A percentile compares a stretch with the other conserved stretches of the same genome.
Evolutionary conservation across 2,329 filamentous ascomycete species (phyloP).

Genomic region (Scedosporium minutisporum): DNA sequence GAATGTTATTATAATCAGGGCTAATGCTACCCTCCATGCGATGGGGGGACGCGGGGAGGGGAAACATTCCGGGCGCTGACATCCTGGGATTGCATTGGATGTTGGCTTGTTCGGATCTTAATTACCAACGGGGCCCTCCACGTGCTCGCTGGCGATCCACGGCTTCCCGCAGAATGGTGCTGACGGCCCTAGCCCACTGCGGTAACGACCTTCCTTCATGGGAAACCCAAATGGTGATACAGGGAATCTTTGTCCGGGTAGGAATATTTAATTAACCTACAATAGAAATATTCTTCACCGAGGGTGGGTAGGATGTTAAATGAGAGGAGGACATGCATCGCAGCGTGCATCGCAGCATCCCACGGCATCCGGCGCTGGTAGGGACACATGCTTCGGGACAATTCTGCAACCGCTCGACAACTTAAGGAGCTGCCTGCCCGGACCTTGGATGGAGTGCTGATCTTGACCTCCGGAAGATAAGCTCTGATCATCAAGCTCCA

Average conservation of each 20-base stretch:
- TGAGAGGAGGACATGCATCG: background rate
- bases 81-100: background rate
- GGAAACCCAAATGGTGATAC: background rate
- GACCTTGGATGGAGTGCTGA: background rate
- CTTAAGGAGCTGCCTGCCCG: background rate
- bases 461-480: background rate
- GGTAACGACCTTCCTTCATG: background rate
- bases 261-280: background rate
- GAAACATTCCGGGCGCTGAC: background rate
- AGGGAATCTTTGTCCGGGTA: background rate
- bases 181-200: background rate
- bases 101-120: background rate
- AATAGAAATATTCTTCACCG: background rate
- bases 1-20: background rate
- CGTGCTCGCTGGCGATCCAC: background rate
- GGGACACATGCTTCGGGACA: background rate
- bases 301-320: background rate
- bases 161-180: background rate
- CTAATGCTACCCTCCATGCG: background rate
- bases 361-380: background rate
- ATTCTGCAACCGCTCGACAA: background rate
- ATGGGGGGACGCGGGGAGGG: background rate
- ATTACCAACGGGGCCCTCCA: background rate
- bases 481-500: background rate
- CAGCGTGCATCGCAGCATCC: background rate